Evolutionary conservation across 2,329 filamentous ascomycete genomes (phyloP).

Genomic region (Aureobasidium mangrovei): DNA sequence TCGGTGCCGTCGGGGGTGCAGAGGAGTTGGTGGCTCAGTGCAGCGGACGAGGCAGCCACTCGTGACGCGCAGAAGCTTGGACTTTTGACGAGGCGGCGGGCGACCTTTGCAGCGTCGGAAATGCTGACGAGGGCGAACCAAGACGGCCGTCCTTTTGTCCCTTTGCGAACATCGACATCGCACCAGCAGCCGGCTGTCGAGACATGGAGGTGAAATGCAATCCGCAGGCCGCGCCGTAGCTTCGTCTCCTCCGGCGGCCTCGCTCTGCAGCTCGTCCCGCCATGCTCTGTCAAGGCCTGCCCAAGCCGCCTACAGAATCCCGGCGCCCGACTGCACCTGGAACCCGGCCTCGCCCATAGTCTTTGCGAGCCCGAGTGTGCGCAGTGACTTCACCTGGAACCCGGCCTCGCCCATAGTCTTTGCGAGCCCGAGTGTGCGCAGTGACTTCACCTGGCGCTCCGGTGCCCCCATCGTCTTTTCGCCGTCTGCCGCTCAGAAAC

Average conservation of each 20-base stretch:
- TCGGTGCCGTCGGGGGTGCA: neutral
- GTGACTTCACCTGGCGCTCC: neutral
- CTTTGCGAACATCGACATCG: too few species aligned
- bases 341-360: neutral
- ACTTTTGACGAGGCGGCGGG: too few species aligned
- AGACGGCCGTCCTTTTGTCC: too few species aligned
- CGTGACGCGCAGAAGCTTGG: too few species aligned
- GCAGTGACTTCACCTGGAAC: neutral
- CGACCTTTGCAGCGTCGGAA: too few species aligned
- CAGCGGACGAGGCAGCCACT: too few species aligned
- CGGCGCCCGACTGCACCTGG: neutral
- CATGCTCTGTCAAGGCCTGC: neutral
- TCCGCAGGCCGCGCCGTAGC: slow-evolving; percentile 10
- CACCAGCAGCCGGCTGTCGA: neutral
- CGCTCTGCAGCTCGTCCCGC: neutral
- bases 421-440: neutral
- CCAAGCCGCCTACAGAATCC: neutral
- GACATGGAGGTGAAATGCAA: slow-evolving; percentile 13
- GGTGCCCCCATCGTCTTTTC: neutral
- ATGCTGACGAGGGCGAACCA: too few species aligned
- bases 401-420: neutral
- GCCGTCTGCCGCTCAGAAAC: neutral
- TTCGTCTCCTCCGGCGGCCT: neutral
- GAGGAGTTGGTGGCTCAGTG: too few species aligned
- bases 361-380: neutral